Base-by-base conservation (phyloP, 768 basidiomycete species). In the Lenzites betulinus region DNA sequence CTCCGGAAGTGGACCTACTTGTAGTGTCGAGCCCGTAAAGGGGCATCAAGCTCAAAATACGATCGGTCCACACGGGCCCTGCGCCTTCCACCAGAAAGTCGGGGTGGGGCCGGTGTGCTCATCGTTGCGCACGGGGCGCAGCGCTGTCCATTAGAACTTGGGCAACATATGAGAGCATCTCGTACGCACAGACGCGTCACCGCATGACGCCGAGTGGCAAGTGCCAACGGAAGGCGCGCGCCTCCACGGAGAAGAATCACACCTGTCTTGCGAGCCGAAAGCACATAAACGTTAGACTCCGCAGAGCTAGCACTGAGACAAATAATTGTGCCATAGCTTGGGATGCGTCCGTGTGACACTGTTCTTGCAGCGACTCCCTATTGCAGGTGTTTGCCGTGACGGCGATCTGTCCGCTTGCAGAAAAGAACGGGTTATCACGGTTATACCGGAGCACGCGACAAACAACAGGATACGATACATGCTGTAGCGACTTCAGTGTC, bases 261-360 rank as follows among this genome's bases (percentile, higher is more conserved):
- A 48, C 47, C 51, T 54, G 58, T 30, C 51, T 59, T 52, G 18
- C 47, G 28, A 36, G 43, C 8, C 42, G 35, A 46, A 58, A 49
- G 26, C 28, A 12, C 25, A 43, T 13, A 30, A 43, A 35, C 53
- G 60, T 61, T 30, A 61, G 60, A 61, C 54, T 44, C 30, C 7
- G 4, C 25, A 39, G 18, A 51, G 11, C 39, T 9, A 25, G 20
- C 20, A 25, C 25, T 36, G 33, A 51, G 18, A 47, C 23, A 51
- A 39, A 56, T 42, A 35, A n/a, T n/a, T 20, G 23, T n/a, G n/a
- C 41, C 60, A 55, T 61, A 61, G 54, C 60, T 61, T 55, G 12
- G 33, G 11, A 8, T 43, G 23, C 25, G 22, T 39, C 41, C 16
- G 20, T 39, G 3, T 25, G 16, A 15, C 39, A 20, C 12, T 20